Base-by-base conservation (phyloP, 192 early-diverging fungal genomes). In the Mortierella hygrophila region DNA sequence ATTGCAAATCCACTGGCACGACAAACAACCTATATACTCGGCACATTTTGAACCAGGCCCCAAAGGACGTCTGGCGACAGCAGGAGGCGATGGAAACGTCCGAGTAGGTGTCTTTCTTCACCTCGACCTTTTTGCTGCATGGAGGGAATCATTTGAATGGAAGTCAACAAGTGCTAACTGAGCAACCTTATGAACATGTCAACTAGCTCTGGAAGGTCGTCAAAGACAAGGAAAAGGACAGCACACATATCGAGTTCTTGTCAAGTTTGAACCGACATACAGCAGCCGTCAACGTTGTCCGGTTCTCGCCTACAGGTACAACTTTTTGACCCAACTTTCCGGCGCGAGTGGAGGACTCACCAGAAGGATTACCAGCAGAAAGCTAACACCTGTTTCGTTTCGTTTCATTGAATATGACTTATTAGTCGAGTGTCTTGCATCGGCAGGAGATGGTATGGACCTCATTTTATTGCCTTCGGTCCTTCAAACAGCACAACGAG, bases 1-100 rank as follows among this genome's bases (percentile, higher is more conserved):
- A 89, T 89, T 97, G 20, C 95, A 97, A 89, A 97, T 99, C 88
- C 94, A 96, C 81, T 98, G 98, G 98, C 98, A 99, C 83, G 98
- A 96, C 79, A 94, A 93, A 77, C 90, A 94, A 81, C 94, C 97
- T 16, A 93, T 99, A 72, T 97, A 97, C 89, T 97, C 97, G 72
- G 94, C 94, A 26, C 96, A 98, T 88, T 99, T 98, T 91, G 94
- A 97, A 69, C 81, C 89, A 47, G 87, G 82, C 82, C 81, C 84
- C 57, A 76, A 55, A 82, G 88, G 91, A 68, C 91, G 97, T 63
- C 94, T 98, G 69, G 97, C 97, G 9, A 98, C 97, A 16, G 94
- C 94, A 63, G 98, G 98, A 73, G 97, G 95, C 37, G 98, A 99
- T 90, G 92, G 93, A 78, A 95, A 95, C 85, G 96, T 98, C 69